These are phyloP conservation scores for Globisporangium acanthophoron DNA, from an alignment of 352 stramenopile genomes.

Conservation along the genomic window DNA sequence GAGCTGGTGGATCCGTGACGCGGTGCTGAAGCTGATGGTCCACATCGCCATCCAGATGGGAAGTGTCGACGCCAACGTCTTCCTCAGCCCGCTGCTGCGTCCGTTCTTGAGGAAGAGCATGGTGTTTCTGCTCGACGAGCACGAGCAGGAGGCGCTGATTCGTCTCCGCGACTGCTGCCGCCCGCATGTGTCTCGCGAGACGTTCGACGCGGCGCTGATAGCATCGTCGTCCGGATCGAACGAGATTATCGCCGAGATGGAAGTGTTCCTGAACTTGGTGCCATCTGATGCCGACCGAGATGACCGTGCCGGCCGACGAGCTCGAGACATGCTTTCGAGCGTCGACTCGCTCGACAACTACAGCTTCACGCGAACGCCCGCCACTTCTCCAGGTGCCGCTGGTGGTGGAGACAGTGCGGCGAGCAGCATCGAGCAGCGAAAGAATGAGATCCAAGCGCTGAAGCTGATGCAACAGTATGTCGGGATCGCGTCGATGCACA, in stretches of 20 bases:
- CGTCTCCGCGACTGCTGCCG: conserved; percentile 61
- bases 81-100: conserved; percentile 84
- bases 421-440: conserved; percentile 58
- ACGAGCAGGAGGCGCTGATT: conserved; percentile 41
- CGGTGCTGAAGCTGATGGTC: conserved; percentile 82
- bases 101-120: conserved; percentile 88
- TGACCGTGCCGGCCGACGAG: conserved; percentile 18
- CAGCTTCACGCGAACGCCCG: conserved; percentile 17
- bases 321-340: conserved; percentile 52
- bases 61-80: conserved; percentile 89
- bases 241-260: conserved; percentile 55
- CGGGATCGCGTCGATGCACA: conserved; percentile 83
- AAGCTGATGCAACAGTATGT: conserved; percentile 88
- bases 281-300: conserved; percentile 25
- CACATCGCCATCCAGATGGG: conserved; percentile 84
- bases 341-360: conserved; percentile 68
- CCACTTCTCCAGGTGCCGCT: conserved; percentile 3
- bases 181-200: conserved; percentile 72
- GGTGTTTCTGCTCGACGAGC: conserved; percentile 66
- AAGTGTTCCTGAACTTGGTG: conserved; percentile 25
- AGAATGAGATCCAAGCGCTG: conserved; percentile 71
- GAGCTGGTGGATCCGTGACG: conserved; percentile 87
- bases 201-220: conserved; percentile 76
- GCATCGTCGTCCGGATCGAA: conserved; percentile 44
- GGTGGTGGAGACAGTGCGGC: not conserved